Conservation (phyloP, 192 early-diverging fungal genomes). For the Backusella sp. region DNA sequence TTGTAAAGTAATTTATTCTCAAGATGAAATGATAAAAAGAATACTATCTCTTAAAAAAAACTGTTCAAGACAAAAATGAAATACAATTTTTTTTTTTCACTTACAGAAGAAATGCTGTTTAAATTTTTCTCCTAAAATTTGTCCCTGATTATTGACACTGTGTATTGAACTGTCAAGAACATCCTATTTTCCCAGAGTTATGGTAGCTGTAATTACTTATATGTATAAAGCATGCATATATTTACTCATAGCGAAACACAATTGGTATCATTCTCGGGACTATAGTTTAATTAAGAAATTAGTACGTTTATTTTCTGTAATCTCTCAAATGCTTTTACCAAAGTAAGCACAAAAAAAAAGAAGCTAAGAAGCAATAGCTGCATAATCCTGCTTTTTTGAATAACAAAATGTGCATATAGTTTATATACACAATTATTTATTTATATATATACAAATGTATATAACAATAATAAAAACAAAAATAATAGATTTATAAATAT, state of each 20-base stretch:
- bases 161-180: background rate
- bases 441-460: background rate
- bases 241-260: background rate
- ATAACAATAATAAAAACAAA: background rate
- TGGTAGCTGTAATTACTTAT: background rate
- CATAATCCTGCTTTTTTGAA: constrained; percentile 5
- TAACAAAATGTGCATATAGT: background rate
- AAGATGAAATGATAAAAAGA: background rate
- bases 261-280: background rate
- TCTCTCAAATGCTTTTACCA: background rate
- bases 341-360: background rate
- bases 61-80: background rate
- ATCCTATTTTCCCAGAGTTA: background rate
- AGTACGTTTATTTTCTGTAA: background rate
- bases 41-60: background rate
- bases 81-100: background rate
- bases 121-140: background rate
- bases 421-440: constrained; percentile 1
- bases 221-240: no score
- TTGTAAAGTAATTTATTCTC: background rate
- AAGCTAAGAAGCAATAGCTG: background rate
- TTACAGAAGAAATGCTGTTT: background rate
- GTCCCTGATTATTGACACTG: background rate
- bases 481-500: background rate
- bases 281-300: constrained; percentile 3